Conservation (phyloP, 139 green algal genomes). For the Tetradesmus obliquus region DNA sequence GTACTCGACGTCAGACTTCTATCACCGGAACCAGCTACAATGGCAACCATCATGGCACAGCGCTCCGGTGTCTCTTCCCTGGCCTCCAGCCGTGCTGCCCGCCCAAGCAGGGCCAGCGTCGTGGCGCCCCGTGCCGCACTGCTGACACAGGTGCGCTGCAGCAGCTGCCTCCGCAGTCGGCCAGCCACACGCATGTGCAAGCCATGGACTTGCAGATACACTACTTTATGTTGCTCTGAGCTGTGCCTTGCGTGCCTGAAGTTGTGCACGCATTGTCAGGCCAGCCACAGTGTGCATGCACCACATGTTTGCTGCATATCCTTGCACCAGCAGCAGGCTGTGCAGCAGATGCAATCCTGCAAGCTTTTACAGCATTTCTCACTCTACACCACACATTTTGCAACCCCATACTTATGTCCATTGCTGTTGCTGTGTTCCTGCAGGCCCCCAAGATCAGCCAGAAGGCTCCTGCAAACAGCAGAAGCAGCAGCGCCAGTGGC, state of each 20-base stretch:
- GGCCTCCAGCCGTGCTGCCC: background rate
- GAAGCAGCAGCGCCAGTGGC: background rate
- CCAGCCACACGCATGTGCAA: background rate
- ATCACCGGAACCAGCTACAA: background rate
- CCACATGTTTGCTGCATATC: background rate
- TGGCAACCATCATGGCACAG: conserved; percentile 12
- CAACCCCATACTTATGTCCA: background rate
- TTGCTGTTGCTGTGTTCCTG: background rate
- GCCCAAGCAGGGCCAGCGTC: background rate
- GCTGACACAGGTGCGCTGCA: background rate
- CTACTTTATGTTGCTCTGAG: background rate
- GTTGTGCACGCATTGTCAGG: background rate
- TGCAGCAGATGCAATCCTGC: background rate
- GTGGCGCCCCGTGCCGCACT: conserved; percentile 21
- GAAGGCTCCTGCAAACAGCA: background rate
- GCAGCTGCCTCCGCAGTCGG: background rate
- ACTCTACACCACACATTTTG: too few relatives aligned
- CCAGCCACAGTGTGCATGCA: background rate
- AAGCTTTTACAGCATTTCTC: background rate
- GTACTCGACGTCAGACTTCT: background rate
- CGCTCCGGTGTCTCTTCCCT: background rate
- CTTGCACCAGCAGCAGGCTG: background rate
- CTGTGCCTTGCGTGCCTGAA: background rate
- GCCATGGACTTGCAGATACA: background rate
- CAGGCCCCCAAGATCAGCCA: background rate